A percentile compares a stretch with the other conserved stretches of the same genome.
These are phyloP conservation scores for Monosporascus sp. DNA, from an alignment of 2,329 filamentous ascomycete genomes.

Conservation along the genomic window DNA sequence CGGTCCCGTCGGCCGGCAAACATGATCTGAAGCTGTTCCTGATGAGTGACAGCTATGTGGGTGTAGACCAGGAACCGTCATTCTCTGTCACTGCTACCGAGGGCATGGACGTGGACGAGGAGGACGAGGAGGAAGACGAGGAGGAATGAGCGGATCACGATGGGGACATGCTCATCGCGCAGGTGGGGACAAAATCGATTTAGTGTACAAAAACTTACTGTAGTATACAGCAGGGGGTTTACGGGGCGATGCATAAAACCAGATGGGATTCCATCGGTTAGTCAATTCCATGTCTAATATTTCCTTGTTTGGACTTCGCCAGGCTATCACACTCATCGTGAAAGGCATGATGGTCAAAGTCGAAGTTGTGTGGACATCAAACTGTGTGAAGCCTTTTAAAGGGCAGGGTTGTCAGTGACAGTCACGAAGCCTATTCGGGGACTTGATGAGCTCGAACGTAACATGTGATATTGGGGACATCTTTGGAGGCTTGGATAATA, in stretches of 20 bases:
- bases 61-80: slow-evolving; percentile 90
- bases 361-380: background rate
- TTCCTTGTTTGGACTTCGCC: background rate
- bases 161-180: slow-evolving; percentile 3
- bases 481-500: too few relatives aligned
- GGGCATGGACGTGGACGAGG: slow-evolving; percentile 90
- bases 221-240: slow-evolving; percentile 23
- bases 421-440: too few relatives aligned
- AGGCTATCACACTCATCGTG: background rate
- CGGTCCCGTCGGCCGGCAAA: slow-evolving; percentile 76
- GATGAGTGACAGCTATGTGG: slow-evolving; percentile 96
- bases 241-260: slow-evolving; percentile 6
- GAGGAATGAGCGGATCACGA: slow-evolving; percentile 19
- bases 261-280: background rate
- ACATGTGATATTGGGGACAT: too few relatives aligned
- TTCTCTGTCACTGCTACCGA: slow-evolving; percentile 85
- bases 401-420: too few relatives aligned
- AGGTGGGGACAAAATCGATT: slow-evolving; percentile 19
- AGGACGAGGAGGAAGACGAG: slow-evolving; percentile 73
- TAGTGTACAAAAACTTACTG: slow-evolving; percentile 26
- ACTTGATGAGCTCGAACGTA: too few relatives aligned
- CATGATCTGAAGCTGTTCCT: slow-evolving; percentile 87
- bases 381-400: background rate
- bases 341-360: background rate
- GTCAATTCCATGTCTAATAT: background rate